Evolutionary conservation across 2,329 filamentous ascomycete genomes (phyloP).

Genomic region (Botryosphaeria agaves): DNA sequence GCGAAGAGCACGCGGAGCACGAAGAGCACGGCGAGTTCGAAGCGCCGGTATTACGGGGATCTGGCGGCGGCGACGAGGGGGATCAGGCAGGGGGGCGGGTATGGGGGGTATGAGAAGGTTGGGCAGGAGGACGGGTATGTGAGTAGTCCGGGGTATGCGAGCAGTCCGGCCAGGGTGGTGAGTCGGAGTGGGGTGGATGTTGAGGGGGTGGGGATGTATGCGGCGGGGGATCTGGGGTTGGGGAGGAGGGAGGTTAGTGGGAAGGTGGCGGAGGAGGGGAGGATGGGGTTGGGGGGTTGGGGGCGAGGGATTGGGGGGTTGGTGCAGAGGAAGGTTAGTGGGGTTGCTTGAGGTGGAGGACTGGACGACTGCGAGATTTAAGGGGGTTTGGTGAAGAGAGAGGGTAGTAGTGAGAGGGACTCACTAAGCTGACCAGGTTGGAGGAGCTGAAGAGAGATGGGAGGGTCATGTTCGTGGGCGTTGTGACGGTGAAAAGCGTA

Average conservation of each 20-base stretch:
- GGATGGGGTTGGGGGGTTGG: conserved; percentile 20
- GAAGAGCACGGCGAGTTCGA: conserved; percentile 14
- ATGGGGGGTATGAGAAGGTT: conserved; percentile 3
- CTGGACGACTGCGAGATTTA: not conserved
- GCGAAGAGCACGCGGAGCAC: not conserved
- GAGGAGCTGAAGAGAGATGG: no score
- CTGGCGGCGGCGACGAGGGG: conserved; percentile 23
- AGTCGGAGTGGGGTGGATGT: conserved; percentile 30
- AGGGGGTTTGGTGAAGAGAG: not conserved
- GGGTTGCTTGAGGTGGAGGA: not conserved
- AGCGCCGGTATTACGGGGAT: conserved; percentile 28
- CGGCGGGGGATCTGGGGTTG: conserved; percentile 10
- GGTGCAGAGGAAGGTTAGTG: conserved; percentile 1
- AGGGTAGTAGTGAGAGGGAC: no score
- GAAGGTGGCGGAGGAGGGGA: conserved; percentile 55
- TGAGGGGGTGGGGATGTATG: conserved; percentile 16
- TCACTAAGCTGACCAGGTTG: no score
- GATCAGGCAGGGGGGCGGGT: conserved; percentile 9
- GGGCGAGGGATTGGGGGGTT: conserved; percentile 21
- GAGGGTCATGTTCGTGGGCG: no score
- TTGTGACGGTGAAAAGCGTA: no score
- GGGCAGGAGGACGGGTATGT: conserved; percentile 5
- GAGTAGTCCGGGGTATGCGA: conserved; percentile 3
- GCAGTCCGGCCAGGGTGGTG: conserved; percentile 33
- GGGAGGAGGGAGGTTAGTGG: conserved; percentile 50